These are phyloP conservation scores for Rhodotorula sp. DNA, from an alignment of 1,284 basidiomycete genomes.

Conservation along the genomic window DNA sequence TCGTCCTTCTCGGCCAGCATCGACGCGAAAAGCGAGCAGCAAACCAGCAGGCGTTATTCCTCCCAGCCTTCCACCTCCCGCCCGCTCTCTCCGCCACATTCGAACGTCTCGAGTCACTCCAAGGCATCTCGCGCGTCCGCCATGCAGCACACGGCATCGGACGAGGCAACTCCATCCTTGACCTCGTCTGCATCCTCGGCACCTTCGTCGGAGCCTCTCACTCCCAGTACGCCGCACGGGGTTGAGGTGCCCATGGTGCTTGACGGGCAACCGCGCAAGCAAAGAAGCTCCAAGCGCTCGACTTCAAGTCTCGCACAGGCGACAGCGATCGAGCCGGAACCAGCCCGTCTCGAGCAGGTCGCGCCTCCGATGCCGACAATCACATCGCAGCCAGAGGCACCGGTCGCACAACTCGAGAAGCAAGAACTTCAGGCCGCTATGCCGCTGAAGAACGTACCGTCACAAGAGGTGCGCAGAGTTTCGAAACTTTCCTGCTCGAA, in stretches of 20 bases:
- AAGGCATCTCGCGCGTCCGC: neutral
- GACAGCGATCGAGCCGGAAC: neutral
- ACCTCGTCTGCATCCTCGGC: constrained; percentile 26
- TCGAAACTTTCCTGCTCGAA: neutral
- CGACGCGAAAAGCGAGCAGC: neutral
- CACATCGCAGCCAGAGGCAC: neutral
- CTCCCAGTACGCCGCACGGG: constrained; percentile 3
- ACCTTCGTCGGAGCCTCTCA: neutral
- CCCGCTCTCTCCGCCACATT: constrained; percentile 12
- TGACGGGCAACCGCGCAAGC: constrained; percentile 12
- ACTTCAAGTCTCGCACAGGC: neutral
- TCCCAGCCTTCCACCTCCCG: constrained; percentile 3
- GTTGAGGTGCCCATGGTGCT: neutral
- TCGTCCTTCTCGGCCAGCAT: constrained; percentile 11
- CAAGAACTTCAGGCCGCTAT: neutral
- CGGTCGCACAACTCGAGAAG: neutral
- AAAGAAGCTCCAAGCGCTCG: neutral
- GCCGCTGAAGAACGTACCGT: neutral
- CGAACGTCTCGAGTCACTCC: constrained; percentile 1
- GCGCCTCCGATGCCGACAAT: neutral
- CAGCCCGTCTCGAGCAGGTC: neutral
- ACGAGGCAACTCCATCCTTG: constrained; percentile 19
- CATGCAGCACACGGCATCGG: constrained; percentile 3
- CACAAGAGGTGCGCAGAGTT: neutral
- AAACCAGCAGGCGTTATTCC: constrained; percentile 23